Base-by-base conservation (phyloP, 495 filamentous ascomycete species). In the Lasiosphaeria ovina region DNA sequence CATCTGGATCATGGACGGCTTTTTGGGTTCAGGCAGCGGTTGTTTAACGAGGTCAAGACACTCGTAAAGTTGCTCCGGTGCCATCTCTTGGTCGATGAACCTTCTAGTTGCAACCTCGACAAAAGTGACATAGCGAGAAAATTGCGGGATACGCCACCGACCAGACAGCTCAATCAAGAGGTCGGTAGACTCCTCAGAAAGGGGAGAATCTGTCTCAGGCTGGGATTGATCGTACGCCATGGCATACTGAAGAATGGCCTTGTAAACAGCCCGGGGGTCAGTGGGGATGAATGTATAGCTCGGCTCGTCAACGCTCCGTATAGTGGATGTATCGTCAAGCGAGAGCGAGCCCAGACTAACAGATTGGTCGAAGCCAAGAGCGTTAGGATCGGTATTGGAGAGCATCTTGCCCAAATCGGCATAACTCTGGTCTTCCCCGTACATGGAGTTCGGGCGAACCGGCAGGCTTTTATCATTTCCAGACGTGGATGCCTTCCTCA, bases 111-210 rank as follows among this genome's bases (percentile, higher is more conserved):
- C 82, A 44, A 92, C 91, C 75, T 99, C 95, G 44, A 97, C 75
- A 67, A 96, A 90, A 9, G 95, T 76, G 3, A 92, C 83, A 56
- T 93, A 77, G 51, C 91, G 81, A 38, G 92, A 91, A 69, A 89
- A 91, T 51, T 85, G 83, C 17, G 94, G 93, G 61, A 99, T 84
- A 32, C 95, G 87, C 95, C 95, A 99, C 60, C 93, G 86, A 63
- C 91, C 74, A 66, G 85, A 89, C 47, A 96, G 80, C 67, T 98
- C 93, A 66, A 88, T 88, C 57, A 98, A 75, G 59, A 99, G 77
- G 55, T 97, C 91, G 10, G 82, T 80, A 2, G 92, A 94, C 51
- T 90, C 83, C 61, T 91, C 91, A 0, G 92, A 94, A 11, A 99
- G 77, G 24, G 93, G 75, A 48, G 82, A 85, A 63, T 85, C 77